Evolutionary conservation across 176 grass and related monocot species (phyloP), one percentile per base, ranked within the genome.

Genomic region (Bolboschoenus planiculmis): DNA sequence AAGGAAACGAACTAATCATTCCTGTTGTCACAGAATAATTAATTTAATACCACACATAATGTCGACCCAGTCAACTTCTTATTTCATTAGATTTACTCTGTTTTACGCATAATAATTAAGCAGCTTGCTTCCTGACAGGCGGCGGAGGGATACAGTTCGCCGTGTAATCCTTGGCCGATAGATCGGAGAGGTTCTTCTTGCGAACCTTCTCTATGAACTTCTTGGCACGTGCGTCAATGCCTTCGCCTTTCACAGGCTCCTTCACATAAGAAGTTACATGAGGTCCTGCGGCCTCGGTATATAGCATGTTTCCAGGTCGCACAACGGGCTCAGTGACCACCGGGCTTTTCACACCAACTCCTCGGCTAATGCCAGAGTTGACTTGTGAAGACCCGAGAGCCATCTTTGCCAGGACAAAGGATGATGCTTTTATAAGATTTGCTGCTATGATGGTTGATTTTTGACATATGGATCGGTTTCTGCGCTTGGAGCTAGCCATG

Each of bases 381-480:
- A 43, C 2, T 58, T 57, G 42, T 14, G 30, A 14, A 21, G 83
- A 78, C 4, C 83, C 68, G n/a, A 78, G 34, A 33, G 66, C 26
- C 68, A 78, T 62, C 53, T 85, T 62, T 11, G 50, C 83, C n/a
- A 78, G 51, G 14, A 78, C 31, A 62, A 76, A 85, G n/a, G 83
- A 85, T 73, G 83, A 62, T 64, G 68, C n/a, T 61, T 31, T 85
- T 10, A 85, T 3, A 61, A 85, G 36, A 23, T 85, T 78, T 73
- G 47, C 46, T 44, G 70, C 83, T 47, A 85, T 50, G 64, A 48
- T 47, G 31, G 54, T 46, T 64, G 48, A 85, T 77, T 62, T 78
- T 14, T 78, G 46, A 46, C 35, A 85, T 33, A 85, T 78, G 67
- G 83, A 46, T 77, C 37, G 43, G 66, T 77, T 78, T 50, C 72